phyloP scores from a whole-genome alignment of 2,329 filamentous ascomycete species.

The Byssothecium circinans region DNA sequence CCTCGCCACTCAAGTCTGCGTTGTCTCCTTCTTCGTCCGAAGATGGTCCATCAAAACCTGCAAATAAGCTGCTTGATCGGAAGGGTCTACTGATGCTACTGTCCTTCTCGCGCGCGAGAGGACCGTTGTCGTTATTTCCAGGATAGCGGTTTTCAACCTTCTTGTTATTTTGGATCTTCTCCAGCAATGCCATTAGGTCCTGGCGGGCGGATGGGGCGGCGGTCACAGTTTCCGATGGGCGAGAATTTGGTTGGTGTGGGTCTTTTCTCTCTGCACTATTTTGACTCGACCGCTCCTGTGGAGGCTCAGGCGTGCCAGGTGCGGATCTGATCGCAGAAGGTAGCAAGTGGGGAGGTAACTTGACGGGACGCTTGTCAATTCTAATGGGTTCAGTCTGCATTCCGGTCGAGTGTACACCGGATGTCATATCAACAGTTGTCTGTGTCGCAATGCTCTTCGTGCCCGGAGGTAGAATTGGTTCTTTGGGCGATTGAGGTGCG shows the following conservation, averaged over 20 bases:
- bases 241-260: constrained; percentile 14
- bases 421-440: constrained; percentile 59
- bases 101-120: constrained; percentile 61
- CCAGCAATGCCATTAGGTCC: constrained; percentile 33
- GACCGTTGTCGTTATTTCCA: constrained; percentile 79
- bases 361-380: constrained; percentile 74
- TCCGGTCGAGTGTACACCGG: constrained; percentile 56
- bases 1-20: constrained; percentile 64
- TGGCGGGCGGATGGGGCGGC: constrained; percentile 27
- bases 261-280: constrained; percentile 17
- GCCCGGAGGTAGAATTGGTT: constrained; percentile 76
- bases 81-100: constrained; percentile 69
- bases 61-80: constrained; percentile 81
- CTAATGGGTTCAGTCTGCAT: constrained; percentile 92
- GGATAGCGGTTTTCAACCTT: constrained; percentile 68
- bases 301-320: constrained; percentile 45
- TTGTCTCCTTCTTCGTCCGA: constrained; percentile 55
- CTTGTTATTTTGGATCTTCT: constrained; percentile 28
- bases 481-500: constrained; percentile 72
- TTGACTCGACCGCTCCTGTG: constrained; percentile 9
- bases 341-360: constrained; percentile 74
- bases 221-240: constrained; percentile 14
- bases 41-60: constrained; percentile 74
- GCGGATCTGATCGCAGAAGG: constrained; percentile 71
- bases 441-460: constrained; percentile 84